Conservation (phyloP, 768 basidiomycete species). For the Pleurotus tuber-regium region DNA sequence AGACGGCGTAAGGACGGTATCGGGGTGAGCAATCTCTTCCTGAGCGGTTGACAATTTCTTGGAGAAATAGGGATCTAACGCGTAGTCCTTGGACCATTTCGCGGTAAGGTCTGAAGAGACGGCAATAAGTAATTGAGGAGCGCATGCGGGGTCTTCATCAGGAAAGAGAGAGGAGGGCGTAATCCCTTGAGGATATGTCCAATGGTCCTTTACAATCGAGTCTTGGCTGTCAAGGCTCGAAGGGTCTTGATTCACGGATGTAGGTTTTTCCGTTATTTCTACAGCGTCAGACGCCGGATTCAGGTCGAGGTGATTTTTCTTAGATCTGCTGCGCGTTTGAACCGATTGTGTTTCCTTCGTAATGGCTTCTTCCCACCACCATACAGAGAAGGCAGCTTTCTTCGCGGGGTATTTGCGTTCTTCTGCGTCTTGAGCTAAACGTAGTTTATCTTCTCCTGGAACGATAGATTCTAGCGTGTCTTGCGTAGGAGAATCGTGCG, state of each 20-base stretch:
- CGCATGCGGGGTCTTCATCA: not conserved
- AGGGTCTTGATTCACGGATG: too few relatives aligned
- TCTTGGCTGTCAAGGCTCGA: too few relatives aligned
- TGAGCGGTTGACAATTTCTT: slow-evolving; percentile 10
- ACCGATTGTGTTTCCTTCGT: not conserved
- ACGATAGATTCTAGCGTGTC: not conserved
- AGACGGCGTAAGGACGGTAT: not conserved
- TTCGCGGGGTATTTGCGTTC: not conserved
- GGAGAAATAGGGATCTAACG: slow-evolving; percentile 13
- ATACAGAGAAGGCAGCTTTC: slow-evolving; percentile 9
- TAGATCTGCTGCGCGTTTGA: not conserved
- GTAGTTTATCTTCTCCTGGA: not conserved
- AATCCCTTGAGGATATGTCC: too few relatives aligned
- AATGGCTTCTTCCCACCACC: slow-evolving; percentile 8
- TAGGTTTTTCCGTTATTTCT: too few relatives aligned
- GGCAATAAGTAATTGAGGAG: not conserved
- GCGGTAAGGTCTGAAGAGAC: not conserved
- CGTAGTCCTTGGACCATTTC: not conserved
- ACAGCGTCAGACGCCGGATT: too few relatives aligned
- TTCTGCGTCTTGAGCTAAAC: not conserved
- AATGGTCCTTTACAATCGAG: too few relatives aligned
- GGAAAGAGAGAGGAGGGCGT: too few relatives aligned
- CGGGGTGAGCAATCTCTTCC: slow-evolving; percentile 13
- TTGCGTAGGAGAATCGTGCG: not conserved
- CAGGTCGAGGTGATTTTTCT: not conserved